These are phyloP conservation scores for Kodamaea sp. DNA, from an alignment of 1,139 yeast species.

Conservation along the genomic window DNA sequence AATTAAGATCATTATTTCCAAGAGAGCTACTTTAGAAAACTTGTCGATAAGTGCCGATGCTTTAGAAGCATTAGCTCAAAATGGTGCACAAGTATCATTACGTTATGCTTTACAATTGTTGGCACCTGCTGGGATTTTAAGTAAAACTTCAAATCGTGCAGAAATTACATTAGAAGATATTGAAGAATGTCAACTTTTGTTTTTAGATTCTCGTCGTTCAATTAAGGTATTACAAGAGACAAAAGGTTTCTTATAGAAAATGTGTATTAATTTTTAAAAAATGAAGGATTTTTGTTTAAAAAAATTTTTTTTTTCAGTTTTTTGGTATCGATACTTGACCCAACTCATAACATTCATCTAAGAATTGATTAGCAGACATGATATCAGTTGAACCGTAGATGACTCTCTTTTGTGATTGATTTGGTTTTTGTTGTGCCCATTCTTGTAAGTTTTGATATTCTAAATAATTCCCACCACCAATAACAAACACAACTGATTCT, in stretches of 20 bases:
- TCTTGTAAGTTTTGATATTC: conserved; percentile 94
- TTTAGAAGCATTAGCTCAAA: conserved; percentile 63
- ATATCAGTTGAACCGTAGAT: conserved; percentile 87
- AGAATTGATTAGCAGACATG: conserved; percentile 70
- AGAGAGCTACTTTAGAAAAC: conserved; percentile 75
- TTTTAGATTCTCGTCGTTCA: conserved; percentile 86
- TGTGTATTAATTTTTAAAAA: not conserved
- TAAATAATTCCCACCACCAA: conserved; percentile 94
- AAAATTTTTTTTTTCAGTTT: not conserved
- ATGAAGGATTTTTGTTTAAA: not conserved
- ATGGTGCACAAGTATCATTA: conserved; percentile 73
- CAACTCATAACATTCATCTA: conserved; percentile 64
- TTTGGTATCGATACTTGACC: conserved; percentile 26
- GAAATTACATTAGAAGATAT: conserved; percentile 71
- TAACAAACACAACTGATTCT: conserved; percentile 83
- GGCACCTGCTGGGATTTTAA: conserved; percentile 85
- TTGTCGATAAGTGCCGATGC: conserved; percentile 64
- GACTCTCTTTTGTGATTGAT: conserved; percentile 44
- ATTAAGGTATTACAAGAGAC: conserved; percentile 66
- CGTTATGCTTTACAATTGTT: conserved; percentile 89
- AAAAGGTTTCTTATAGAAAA: conserved; percentile 42
- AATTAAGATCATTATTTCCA: conserved; percentile 73
- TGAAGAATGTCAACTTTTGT: conserved; percentile 81
- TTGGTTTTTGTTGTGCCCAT: conserved; percentile 51
- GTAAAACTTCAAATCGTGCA: conserved; percentile 66